Conservation (phyloP, 140 eudicot genomes). For the Oenanthe javanica region DNA sequence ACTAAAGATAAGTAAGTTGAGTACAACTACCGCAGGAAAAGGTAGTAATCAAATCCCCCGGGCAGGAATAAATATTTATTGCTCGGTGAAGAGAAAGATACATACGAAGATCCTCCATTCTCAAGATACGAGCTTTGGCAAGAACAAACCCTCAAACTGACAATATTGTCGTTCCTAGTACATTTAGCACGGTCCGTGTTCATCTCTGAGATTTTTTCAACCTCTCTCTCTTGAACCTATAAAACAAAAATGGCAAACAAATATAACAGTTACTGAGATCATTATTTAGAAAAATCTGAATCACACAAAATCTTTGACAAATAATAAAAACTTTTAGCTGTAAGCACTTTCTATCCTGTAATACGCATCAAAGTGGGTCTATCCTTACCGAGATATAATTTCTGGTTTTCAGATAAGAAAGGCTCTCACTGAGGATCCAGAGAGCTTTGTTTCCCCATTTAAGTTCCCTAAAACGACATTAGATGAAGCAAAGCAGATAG, state of each 20-base stretch:
- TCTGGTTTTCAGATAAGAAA: neutral
- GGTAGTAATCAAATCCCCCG: too few species aligned
- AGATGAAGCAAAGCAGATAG: too few species aligned
- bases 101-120: constrained; percentile 67
- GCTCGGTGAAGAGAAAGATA: constrained; percentile 33
- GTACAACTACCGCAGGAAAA: too few species aligned
- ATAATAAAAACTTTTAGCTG: too few species aligned
- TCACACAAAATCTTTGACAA: too few species aligned
- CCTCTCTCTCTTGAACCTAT: constrained; percentile 94
- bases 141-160: constrained; percentile 56
- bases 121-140: constrained; percentile 40
- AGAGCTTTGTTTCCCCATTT: too few species aligned
- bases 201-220: constrained; percentile 72
- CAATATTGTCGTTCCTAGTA: constrained; percentile 49
- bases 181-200: constrained; percentile 64
- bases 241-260: neutral
- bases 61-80: constrained; percentile 21
- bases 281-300: neutral
- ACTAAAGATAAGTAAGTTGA: too few species aligned
- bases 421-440: too few species aligned
- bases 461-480: too few species aligned
- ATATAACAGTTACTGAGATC: neutral
- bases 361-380: neutral
- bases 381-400: neutral
- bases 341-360: neutral